A percentile compares a stretch with the other conserved stretches of the same genome.
phyloP scores from a whole-genome alignment of 2,329 filamentous ascomycete genomes.

The Epichloe festucae region DNA sequence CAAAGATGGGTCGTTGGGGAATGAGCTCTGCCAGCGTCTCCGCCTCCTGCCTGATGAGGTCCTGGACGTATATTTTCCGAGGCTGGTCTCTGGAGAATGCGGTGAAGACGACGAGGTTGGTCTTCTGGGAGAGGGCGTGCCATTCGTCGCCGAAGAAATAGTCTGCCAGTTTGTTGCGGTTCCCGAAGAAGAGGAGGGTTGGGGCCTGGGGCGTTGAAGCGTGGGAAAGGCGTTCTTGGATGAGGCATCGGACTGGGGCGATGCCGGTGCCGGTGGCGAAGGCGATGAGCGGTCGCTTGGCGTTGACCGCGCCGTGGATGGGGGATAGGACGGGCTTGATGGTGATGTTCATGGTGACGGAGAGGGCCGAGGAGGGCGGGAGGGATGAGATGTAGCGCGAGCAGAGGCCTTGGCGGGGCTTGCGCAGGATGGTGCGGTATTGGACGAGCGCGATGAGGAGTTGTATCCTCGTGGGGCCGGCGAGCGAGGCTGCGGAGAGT shows the following conservation, averaged over 20 bases:
- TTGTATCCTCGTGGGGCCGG: slow-evolving; percentile 35
- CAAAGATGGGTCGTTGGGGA: slow-evolving; percentile 30
- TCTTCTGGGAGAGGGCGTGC: slow-evolving; percentile 21
- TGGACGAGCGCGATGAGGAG: slow-evolving; percentile 80
- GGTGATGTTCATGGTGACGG: slow-evolving; percentile 48
- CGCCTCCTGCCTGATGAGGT: slow-evolving; percentile 34
- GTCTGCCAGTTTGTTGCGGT: slow-evolving; percentile 60
- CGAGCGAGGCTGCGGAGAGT: slow-evolving; percentile 12
- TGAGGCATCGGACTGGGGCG: slow-evolving; percentile 68
- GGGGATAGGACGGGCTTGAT: slow-evolving; percentile 35
- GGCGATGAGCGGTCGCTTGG: slow-evolving; percentile 50
- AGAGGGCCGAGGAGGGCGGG: slow-evolving; percentile 40
- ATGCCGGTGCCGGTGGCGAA: slow-evolving; percentile 79
- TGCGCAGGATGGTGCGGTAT: slow-evolving; percentile 77
- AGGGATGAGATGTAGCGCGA: slow-evolving; percentile 72
- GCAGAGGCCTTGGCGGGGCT: slow-evolving; percentile 75
- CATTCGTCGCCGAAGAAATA: slow-evolving; percentile 77
- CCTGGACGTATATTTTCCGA: slow-evolving; percentile 43
- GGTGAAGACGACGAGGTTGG: slow-evolving; percentile 22
- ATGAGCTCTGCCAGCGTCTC: slow-evolving; percentile 21
- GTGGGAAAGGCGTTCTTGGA: slow-evolving; percentile 53
- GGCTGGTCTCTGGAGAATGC: slow-evolving; percentile 36
- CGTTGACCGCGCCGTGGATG: slow-evolving; percentile 25
- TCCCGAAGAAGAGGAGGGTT: slow-evolving; percentile 68
- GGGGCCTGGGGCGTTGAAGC: slow-evolving; percentile 15